Base-by-base conservation (phyloP, 1,284 basidiomycete species). In the Stygiomarasmius scandens region DNA sequence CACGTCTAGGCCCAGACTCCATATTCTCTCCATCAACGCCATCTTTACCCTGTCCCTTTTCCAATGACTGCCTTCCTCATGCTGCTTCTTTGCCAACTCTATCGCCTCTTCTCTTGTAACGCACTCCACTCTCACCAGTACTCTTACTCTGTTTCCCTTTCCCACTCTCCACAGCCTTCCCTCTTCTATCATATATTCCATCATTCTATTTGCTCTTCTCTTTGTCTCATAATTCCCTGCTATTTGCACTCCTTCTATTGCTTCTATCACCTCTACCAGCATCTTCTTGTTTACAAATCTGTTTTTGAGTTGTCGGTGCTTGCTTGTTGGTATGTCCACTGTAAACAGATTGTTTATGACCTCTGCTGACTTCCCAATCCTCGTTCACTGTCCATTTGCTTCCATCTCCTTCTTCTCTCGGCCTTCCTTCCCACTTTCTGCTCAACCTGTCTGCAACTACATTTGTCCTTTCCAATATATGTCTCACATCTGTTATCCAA, bases 111-210 rank as follows among this genome's bases (percentile, higher is more conserved):
- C 53, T 14, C n/a, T n/a, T n/a, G n/a, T n/a, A n/a, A n/a, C n/a
- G n/a, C n/a, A n/a, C n/a, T 67, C 65, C 1, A 61, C 58, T 6
- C 57, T 24, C 0, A 61, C 49, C 24, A 63, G 29, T 3, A 65
- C 66, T 2, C 67, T 25, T 2, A 58, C 51, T 0, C 58, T 48
- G 2, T 46, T 58, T 1, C 62, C 60, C 19, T 60, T 64, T 6
- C 60, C 63, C 0, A 72, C 25, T 1, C 60, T 60, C 74, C 74
- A 76, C 32, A 77, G 58, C 54, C 63, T 66, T 0, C 67, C 70
- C 2, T 68, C 70, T 2, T 71, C 66, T 8, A 75, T 64, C 52
- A 69, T 61, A 61, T 74, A 75, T 8, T 64, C 64, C 1, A 43
- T 20, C 0, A 69, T 68, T 1, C 65, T 51, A 46, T 74, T 45